phyloP scores from a whole-genome alignment of 345 rosid genomes.

The Salix dunnii region DNA sequence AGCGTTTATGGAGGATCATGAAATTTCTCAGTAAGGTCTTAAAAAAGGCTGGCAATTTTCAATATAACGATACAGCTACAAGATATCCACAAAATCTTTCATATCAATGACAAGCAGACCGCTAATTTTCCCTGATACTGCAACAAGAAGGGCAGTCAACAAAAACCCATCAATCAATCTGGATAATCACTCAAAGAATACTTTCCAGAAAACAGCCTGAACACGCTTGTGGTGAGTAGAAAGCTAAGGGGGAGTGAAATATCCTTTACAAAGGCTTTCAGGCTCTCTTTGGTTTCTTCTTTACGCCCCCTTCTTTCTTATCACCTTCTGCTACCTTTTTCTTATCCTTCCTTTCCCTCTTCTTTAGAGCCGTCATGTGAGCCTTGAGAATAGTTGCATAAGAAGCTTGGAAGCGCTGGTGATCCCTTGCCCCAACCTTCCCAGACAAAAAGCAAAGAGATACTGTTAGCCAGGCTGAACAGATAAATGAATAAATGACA shows the following conservation, averaged over 20 bases:
- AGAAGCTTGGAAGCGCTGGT: conserved; percentile 89
- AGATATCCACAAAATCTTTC: not conserved
- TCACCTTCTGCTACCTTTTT: conserved; percentile 66
- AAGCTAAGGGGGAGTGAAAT: not conserved
- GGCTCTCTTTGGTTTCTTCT: conserved; percentile 30
- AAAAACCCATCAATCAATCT: conserved; percentile 15
- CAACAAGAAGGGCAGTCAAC: conserved; percentile 4
- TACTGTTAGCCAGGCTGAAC: conserved; percentile 6
- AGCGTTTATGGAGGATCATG: too few species aligned
- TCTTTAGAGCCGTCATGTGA: conserved; percentile 81
- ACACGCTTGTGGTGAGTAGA: not conserved
- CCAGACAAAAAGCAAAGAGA: conserved; percentile 3
- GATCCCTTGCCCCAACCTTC: conserved; percentile 88
- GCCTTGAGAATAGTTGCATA: conserved; percentile 92
- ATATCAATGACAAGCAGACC: not conserved
- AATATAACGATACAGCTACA: not conserved
- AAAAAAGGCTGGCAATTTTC: too few species aligned
- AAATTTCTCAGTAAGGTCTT: too few species aligned
- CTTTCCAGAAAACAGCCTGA: not conserved
- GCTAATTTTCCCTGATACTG: not conserved
- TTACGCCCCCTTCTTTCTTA: conserved; percentile 38
- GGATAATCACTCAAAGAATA: conserved; percentile 4
- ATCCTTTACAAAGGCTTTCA: conserved; percentile 17
- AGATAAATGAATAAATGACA: not conserved
- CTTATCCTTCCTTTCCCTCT: conserved; percentile 88